Evolutionary conservation across 306 rosid species (phyloP).

Genomic region (Lotus japonicus): DNA sequence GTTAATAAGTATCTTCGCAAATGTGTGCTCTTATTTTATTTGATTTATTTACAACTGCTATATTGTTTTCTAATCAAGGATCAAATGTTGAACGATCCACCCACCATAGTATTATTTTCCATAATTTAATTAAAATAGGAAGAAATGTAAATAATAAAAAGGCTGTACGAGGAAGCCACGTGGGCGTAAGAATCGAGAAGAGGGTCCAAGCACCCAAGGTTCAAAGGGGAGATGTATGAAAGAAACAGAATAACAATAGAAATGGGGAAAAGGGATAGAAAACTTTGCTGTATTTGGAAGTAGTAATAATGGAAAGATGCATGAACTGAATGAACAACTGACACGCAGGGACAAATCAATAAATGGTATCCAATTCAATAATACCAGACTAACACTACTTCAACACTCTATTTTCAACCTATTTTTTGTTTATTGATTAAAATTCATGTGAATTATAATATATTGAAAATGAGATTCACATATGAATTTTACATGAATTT

Average conservation of each 20-base stretch:
- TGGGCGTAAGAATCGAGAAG: conserved; percentile 15
- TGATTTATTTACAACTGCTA: too few species aligned
- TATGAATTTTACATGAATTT: too few species aligned
- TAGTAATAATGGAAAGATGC: conserved; percentile 1
- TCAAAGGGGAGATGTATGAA: conserved; percentile 22
- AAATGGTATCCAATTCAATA: neutral
- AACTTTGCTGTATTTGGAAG: neutral
- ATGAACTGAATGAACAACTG: neutral
- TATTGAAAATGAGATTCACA: too few species aligned
- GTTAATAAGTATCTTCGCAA: conserved; percentile 1
- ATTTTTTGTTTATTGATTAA: too few species aligned
- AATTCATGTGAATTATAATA: too few species aligned
- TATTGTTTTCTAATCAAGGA: too few species aligned
- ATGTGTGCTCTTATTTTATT: neutral
- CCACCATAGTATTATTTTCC: too few species aligned
- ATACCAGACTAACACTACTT: too few species aligned
- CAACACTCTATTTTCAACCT: too few species aligned
- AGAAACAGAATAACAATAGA: neutral
- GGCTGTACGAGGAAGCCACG: conserved; percentile 41
- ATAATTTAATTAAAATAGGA: neutral
- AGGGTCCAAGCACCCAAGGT: neutral
- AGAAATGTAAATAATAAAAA: neutral
- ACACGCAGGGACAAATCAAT: neutral
- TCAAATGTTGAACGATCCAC: too few species aligned
- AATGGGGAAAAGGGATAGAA: neutral